A percentile compares a stretch with the other conserved stretches of the same genome.
Evolutionary conservation across 768 basidiomycete species (phyloP).

Genomic region (Suillus subaureus): DNA sequence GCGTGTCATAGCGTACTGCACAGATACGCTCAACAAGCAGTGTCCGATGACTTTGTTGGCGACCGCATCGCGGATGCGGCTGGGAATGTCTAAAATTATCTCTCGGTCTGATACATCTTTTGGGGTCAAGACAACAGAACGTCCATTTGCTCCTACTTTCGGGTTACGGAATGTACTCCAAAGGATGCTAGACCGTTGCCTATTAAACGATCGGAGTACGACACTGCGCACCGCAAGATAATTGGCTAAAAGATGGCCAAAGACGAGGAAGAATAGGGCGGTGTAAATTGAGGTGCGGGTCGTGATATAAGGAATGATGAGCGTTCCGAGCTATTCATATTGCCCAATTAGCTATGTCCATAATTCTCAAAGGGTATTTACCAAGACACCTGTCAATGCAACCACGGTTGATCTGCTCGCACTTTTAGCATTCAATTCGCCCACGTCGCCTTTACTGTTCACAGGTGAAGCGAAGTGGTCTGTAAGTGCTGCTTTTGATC

Average conservation of each 20-base stretch:
- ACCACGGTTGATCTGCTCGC: constrained; percentile 73
- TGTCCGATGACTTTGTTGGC: constrained; percentile 41
- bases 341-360: background rate
- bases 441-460: constrained; percentile 58
- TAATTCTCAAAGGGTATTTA: constrained; percentile 35
- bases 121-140: constrained; percentile 33
- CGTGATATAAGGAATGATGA: constrained; percentile 59
- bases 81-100: constrained; percentile 44
- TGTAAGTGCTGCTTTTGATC: constrained; percentile 70
- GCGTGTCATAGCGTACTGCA: constrained; percentile 28
- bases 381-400: constrained; percentile 67
- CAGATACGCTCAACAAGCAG: constrained; percentile 53
- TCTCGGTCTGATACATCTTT: constrained; percentile 44
- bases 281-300: constrained; percentile 51
- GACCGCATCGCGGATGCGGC: constrained; percentile 39
- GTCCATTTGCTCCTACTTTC: constrained; percentile 17
- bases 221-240: constrained; percentile 63
- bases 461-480: constrained; percentile 63
- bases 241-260: constrained; percentile 58
- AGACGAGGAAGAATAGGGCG: constrained; percentile 51
- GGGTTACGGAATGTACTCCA: constrained; percentile 40
- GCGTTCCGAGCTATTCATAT: constrained; percentile 51
- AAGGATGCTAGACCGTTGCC: constrained; percentile 55
- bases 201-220: constrained; percentile 57
- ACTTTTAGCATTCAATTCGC: constrained; percentile 74